Evolutionary conservation across 1,284 basidiomycete genomes (phyloP).

Genomic region (Sphagnurus paluster): DNA sequence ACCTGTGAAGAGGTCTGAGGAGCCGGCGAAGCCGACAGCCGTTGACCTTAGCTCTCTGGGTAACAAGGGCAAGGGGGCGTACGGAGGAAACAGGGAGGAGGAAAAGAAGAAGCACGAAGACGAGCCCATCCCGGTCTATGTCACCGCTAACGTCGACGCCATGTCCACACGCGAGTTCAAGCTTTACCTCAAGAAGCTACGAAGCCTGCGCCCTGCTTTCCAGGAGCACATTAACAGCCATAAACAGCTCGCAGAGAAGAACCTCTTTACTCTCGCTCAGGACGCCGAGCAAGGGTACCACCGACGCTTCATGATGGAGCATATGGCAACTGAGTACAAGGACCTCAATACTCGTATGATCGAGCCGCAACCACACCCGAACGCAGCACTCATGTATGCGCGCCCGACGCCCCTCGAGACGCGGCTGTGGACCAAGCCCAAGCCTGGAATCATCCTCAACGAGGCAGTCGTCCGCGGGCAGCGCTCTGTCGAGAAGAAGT

Average conservation of each 20-base stretch:
- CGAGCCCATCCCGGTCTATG: slow-evolving; percentile 10
- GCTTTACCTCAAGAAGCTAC: slow-evolving; percentile 56
- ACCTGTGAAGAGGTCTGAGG: neutral
- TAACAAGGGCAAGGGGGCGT: slow-evolving; percentile 25
- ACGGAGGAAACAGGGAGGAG: slow-evolving; percentile 24
- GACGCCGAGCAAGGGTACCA: slow-evolving; percentile 24
- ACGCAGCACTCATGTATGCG: slow-evolving; percentile 62
- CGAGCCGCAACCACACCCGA: slow-evolving; percentile 63
- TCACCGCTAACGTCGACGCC: slow-evolving; percentile 44
- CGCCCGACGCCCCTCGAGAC: slow-evolving; percentile 53
- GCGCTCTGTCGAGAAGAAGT: slow-evolving; percentile 11
- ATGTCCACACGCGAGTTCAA: slow-evolving; percentile 55
- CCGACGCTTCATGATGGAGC: slow-evolving; percentile 35
- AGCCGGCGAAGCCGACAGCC: slow-evolving; percentile 5
- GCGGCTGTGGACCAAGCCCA: slow-evolving; percentile 47
- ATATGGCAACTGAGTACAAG: slow-evolving; percentile 31
- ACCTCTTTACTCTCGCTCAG: slow-evolving; percentile 33
- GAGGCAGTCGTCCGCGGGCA: slow-evolving; percentile 2
- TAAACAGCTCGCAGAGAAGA: slow-evolving; percentile 19
- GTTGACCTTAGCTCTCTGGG: slow-evolving; percentile 25
- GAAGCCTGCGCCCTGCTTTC: slow-evolving; percentile 58
- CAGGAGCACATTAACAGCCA: slow-evolving; percentile 38
- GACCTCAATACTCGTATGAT: slow-evolving; percentile 42
- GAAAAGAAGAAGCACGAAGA: slow-evolving; percentile 8
- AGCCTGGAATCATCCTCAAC: slow-evolving; percentile 60